Evolutionary conservation across 2,329 filamentous ascomycete species (phyloP).

Genomic region (Aspergillus tanneri): DNA sequence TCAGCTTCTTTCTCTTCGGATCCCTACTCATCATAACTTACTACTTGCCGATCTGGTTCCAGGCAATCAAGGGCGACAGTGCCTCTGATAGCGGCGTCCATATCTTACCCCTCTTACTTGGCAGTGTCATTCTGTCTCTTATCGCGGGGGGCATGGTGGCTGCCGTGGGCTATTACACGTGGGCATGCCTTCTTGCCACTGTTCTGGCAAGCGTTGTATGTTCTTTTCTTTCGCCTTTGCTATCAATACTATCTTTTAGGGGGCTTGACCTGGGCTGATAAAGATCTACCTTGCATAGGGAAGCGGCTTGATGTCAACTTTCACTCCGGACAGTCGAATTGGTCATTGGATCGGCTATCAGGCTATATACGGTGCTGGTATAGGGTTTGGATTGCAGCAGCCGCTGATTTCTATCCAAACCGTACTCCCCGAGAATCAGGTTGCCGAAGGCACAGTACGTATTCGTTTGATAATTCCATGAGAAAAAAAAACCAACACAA

Average conservation of each 20-base stretch:
- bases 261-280: too few relatives aligned
- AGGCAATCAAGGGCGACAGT: slow-evolving; percentile 45
- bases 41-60: slow-evolving; percentile 50
- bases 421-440: too few relatives aligned
- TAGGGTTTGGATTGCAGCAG: slow-evolving; percentile 40
- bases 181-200: too few relatives aligned
- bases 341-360: slow-evolving; percentile 43
- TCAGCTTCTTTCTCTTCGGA: slow-evolving; percentile 38
- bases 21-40: slow-evolving; percentile 43
- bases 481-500: too few relatives aligned
- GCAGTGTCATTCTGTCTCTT: slow-evolving; percentile 37
- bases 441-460: too few relatives aligned
- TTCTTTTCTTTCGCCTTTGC: too few relatives aligned
- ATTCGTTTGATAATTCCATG: too few relatives aligned
- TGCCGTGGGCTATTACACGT: slow-evolving; percentile 41
- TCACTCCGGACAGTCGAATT: slow-evolving; percentile 32
- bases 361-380: slow-evolving; percentile 35
- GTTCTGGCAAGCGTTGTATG: too few relatives aligned
- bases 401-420: slow-evolving; percentile 39
- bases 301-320: slow-evolving; percentile 43
- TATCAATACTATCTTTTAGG: too few relatives aligned
- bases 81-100: slow-evolving; percentile 49
- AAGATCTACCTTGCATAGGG: slow-evolving; percentile 47
- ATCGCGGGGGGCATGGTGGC: slow-evolving; percentile 34
- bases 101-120: slow-evolving; percentile 41